A percentile compares a stretch with the other conserved stretches of the same genome.
phyloP scores from a whole-genome alignment of 495 filamentous ascomycete species.

The Sabuloglossum arenarium region DNA sequence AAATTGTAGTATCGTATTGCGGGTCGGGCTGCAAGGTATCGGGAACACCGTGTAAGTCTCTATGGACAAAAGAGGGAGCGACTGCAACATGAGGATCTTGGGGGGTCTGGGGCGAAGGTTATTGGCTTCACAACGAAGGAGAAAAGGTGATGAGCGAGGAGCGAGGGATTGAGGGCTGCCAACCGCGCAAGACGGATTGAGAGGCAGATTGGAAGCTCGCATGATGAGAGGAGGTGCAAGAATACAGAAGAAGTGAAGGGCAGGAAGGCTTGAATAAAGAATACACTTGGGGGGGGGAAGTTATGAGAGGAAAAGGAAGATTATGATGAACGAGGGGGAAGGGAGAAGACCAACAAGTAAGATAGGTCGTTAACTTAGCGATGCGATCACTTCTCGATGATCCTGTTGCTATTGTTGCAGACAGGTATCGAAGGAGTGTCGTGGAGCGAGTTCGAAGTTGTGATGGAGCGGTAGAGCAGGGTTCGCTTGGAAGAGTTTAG shows the following conservation, averaged over 20 bases:
- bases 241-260: not conserved
- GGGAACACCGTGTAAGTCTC: not conserved
- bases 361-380: not conserved
- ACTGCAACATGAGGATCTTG: not conserved
- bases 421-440: not conserved
- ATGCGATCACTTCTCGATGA: not conserved
- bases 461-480: not conserved
- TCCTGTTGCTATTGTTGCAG: not conserved
- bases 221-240: not conserved
- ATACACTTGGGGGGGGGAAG: not conserved
- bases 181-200: not conserved
- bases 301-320: not conserved
- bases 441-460: not conserved
- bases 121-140: not conserved
- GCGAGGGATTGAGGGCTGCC: not conserved
- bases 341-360: constrained; percentile 3
- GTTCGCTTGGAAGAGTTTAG: too few species aligned
- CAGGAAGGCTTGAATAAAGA: not conserved
- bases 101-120: not conserved
- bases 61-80: not conserved
- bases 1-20: not conserved
- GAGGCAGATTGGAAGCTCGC: not conserved
- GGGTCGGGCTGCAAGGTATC: not conserved
- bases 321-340: not conserved
- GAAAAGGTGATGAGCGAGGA: not conserved